phyloP scores from a whole-genome alignment of 352 stramenopile species.

The Aphanomyces invadans region DNA sequence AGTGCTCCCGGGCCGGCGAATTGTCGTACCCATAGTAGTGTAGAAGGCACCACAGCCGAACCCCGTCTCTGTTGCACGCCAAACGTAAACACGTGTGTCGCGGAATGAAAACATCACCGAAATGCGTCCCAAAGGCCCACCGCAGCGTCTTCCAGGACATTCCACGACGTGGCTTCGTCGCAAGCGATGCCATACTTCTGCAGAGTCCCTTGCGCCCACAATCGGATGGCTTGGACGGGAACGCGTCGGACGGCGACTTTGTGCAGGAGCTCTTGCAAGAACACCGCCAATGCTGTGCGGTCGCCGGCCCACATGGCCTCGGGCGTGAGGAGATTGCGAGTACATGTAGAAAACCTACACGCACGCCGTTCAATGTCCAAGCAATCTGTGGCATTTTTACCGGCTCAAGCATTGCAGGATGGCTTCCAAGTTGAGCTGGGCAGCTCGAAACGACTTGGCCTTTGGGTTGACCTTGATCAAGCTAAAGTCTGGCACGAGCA shows the following conservation, averaged over 20 bases:
- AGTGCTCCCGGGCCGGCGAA: background rate
- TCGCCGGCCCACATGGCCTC: constrained; percentile 3
- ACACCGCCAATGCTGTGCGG: background rate
- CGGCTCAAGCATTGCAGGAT: constrained; percentile 16
- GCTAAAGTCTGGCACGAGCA: background rate
- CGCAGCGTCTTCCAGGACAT: background rate
- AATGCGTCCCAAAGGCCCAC: background rate
- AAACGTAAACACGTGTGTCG: too few species aligned
- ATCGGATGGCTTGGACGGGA: background rate
- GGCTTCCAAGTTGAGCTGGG: constrained; percentile 6
- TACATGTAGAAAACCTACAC: background rate
- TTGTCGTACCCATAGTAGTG: constrained; percentile 19
- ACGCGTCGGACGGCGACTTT: constrained; percentile 10
- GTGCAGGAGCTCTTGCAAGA: constrained; percentile 13
- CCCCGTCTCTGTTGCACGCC: background rate
- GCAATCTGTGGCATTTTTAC: background rate
- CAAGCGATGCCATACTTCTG: background rate
- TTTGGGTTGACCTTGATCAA: background rate
- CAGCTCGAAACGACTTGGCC: background rate
- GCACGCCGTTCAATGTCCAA: background rate
- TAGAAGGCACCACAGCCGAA: constrained; percentile 16
- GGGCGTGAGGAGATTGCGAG: background rate
- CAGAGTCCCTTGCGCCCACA: constrained; percentile 8
- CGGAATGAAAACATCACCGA: too few species aligned
- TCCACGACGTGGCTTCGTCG: background rate